Evolutionary conservation across 1,284 basidiomycete species (phyloP), one percentile per base, ranked within the genome.

Genomic region (Ceratobasidium sp.): DNA sequence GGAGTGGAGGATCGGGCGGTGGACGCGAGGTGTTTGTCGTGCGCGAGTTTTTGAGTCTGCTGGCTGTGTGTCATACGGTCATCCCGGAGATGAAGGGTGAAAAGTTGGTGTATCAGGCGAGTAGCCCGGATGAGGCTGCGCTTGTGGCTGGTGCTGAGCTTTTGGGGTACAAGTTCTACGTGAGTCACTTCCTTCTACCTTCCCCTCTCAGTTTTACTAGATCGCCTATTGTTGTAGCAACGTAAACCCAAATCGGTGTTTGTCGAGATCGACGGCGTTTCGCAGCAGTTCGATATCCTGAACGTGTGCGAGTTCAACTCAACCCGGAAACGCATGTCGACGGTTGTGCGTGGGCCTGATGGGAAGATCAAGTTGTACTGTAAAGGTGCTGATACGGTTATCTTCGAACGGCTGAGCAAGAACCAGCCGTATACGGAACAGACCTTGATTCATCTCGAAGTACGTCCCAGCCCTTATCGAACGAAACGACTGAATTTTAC

Each of bases 251-350:
- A 94, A 83, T 98, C 96, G 0, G 95, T 97, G 3, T 98, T 95
- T 83, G 90, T 99, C 79, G 92, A 94, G 76, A 89, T 97, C 74
- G 87, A 90, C 77, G 96, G 95, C 23, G 85, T 87, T 76, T 86
- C 89, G 5, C 88, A 91, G 78, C 96, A 99, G 84, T 99, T 92
- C 83, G 92, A 99, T 84, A 91, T 99, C 74, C 87, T 99, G 77
- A 99, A 99, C 83, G 93, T 99, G 64, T 98, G 96, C 89, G 98
- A 99, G 85, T 99, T 99, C 89, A 99, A 99, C 84, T 98, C 96
- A 65, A 96, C 96, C 0, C 90, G 97, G 64, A 99, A 99, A 84
- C 91, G 98, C 77, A 99, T 99, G 98, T 98, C 97, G 26, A 97
- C 96, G 0, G 86, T 99, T 78, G 91, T 99, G 38, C 91, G 96